A percentile compares a stretch with the other conserved stretches of the same genome.
phyloP scores from a whole-genome alignment of 1,284 basidiomycete genomes.

The Cutaneotrichosporon cutaneum region DNA sequence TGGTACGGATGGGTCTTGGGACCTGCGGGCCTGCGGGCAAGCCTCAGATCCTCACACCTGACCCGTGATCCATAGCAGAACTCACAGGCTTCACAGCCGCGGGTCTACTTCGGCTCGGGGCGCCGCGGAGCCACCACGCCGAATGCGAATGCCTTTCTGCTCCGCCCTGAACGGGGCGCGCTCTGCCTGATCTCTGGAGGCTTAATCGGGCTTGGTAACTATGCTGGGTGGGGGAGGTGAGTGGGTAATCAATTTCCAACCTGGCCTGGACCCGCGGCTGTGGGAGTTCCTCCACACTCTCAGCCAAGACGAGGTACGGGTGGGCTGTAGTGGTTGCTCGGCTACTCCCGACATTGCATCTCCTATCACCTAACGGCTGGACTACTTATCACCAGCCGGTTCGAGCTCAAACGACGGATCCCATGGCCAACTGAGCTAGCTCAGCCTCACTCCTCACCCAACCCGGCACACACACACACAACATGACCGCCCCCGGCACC shows the following conservation, averaged over 20 bases:
- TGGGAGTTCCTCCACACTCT: background rate
- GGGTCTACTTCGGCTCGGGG: background rate
- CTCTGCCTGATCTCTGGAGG: background rate
- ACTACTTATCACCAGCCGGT: background rate
- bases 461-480: background rate
- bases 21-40: background rate
- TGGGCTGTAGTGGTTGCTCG: background rate
- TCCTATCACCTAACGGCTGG: background rate
- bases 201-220: background rate
- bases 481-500: background rate
- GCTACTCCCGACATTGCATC: background rate
- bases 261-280: background rate
- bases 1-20: background rate
- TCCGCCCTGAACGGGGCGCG: background rate
- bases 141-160: background rate
- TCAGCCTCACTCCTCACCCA: background rate
- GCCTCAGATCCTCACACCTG: background rate
- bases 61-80: background rate
- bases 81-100: background rate
- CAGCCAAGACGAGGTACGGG: background rate
- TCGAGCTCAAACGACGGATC: background rate
- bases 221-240: background rate
- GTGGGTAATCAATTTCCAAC: background rate
- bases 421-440: background rate
- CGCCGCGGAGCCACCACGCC: background rate